These are phyloP conservation scores for Aureobasidium sp. DNA, from an alignment of 2,329 filamentous ascomycete genomes.

Conservation along the genomic window DNA sequence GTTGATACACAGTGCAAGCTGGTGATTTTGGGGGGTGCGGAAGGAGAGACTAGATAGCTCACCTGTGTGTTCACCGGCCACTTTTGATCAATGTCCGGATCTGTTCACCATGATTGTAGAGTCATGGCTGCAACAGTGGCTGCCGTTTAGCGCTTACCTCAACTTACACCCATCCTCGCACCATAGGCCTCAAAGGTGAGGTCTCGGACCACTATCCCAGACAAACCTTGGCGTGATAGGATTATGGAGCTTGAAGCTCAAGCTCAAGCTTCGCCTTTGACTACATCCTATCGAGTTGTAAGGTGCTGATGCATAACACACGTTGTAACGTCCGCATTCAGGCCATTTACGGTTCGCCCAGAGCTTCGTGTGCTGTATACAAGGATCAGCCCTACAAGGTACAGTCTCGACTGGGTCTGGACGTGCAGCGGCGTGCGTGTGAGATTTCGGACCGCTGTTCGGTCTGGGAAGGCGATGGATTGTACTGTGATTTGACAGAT, in stretches of 20 bases:
- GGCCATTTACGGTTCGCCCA: neutral
- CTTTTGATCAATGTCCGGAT: neutral
- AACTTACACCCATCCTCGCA: neutral
- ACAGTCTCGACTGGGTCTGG: neutral
- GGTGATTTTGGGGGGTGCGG: neutral
- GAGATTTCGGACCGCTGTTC: neutral
- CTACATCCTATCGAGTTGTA: neutral
- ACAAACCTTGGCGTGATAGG: neutral
- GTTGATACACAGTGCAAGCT: neutral
- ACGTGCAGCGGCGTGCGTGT: neutral
- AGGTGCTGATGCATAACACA: neutral
- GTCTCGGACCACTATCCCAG: neutral
- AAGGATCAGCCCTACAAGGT: slow-evolving; percentile 1
- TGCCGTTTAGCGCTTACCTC: slow-evolving; percentile 4
- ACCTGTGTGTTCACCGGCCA: neutral
- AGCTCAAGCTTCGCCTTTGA: neutral
- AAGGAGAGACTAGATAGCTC: neutral
- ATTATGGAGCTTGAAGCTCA: neutral
- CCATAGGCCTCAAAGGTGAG: neutral
- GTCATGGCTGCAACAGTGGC: neutral
- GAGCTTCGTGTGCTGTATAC: neutral
- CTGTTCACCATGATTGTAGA: neutral
- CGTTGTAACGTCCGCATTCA: neutral
- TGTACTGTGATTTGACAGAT: neutral
- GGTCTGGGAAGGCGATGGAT: neutral